Evolutionary conservation across 495 filamentous ascomycete genomes (phyloP), one percentile per base, ranked within the genome.

Genomic region (Cetradonia linearis): DNA sequence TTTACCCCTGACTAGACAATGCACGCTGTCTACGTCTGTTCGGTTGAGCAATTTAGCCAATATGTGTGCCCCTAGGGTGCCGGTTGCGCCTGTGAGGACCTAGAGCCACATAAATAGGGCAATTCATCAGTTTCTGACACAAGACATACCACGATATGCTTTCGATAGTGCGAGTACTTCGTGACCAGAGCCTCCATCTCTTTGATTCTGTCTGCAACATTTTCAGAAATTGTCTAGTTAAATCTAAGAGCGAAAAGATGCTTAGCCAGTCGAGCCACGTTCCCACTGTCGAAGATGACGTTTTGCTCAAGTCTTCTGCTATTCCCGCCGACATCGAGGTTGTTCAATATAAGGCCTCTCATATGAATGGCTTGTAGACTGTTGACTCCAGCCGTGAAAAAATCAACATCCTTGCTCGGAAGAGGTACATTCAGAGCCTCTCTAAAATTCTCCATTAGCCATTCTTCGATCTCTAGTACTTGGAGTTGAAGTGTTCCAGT

Each of bases 281-380:
- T 78, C 9, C 76, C 78, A 4, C 71, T 67, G 54, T 84, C 79
- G 59, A 79, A 82, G 18, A 83, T 74, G 5, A 78, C 66, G 50
- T 82, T 83, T 50, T 68, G 69, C 56, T 67, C 60, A 56, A 76
- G 61, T 68, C 62, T 55, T 3, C 63, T 61, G 60, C 60, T 55
- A 31, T 68, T 56, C 1, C 67, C 67, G 20, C 61, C 69, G 8
- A 80, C 67, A 28, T 71, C 70, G 44, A 81, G 74, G 37, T 76
- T 68, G 14, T 73, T 70, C 27, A 78, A 67, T 25, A 85, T 73
- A 6, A 79, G 64, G 11, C 76, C 70, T 36, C 80, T 74, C 50
- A 84, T 66, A 52, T 82, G 78, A 20, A 83, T 83, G 5, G 81
- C 79, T 50, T 78, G 77, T n/a, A 85, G 67, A 57, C 81, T 84